phyloP scores from a whole-genome alignment of 2,329 filamentous ascomycete species.

The Colletotrichum lupini region DNA sequence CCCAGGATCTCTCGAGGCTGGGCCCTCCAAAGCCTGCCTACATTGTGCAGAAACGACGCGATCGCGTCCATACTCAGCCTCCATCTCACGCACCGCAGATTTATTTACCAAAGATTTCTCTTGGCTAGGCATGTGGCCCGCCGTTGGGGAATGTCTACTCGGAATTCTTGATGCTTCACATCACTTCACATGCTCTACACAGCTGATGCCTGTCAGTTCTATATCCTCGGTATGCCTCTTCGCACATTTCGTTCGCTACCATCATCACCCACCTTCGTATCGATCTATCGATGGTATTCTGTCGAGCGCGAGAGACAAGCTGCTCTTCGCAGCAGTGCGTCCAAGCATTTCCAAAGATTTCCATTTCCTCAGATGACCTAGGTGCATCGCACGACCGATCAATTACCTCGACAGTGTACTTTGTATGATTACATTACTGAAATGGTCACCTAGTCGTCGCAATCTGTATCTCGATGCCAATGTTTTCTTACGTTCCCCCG shows the following conservation, averaged over 20 bases:
- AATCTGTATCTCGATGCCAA: not conserved
- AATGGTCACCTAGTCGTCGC: not conserved
- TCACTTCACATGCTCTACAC: not conserved
- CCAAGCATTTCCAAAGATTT: not conserved
- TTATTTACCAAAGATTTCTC: not conserved
- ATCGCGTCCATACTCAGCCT: not conserved
- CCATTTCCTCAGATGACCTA: not conserved
- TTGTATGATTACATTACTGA: not conserved
- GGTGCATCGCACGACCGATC: no score
- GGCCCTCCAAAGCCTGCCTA: not conserved
- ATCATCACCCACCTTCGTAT: not conserved
- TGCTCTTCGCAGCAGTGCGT: not conserved
- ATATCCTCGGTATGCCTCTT: not conserved
- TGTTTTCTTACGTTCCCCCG: not conserved
- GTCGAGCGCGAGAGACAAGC: not conserved
- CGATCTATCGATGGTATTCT: not conserved
- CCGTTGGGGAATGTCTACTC: not conserved
- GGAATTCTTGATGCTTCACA: not conserved
- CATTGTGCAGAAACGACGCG: not conserved
- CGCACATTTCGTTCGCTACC: no score
- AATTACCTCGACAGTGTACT: not conserved
- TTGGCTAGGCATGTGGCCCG: not conserved
- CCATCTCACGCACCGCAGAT: not conserved
- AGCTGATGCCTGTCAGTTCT: not conserved
- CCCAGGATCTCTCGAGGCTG: not conserved